phyloP scores from a whole-genome alignment of 768 basidiomycete species.

The Podaxis sp. region DNA sequence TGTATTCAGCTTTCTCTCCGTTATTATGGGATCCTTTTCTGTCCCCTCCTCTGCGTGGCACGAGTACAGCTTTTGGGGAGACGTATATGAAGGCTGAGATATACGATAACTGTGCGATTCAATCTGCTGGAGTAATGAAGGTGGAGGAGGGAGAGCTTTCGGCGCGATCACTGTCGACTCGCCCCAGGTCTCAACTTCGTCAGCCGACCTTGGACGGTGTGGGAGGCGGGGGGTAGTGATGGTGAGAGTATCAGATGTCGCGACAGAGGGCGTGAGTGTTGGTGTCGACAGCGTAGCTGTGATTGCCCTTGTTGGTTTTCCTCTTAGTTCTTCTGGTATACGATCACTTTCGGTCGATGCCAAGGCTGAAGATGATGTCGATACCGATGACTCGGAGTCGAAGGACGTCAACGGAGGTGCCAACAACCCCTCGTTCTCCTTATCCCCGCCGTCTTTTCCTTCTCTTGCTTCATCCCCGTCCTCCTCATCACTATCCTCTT shows the following conservation, averaged over 20 bases:
- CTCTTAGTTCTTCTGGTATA: background rate
- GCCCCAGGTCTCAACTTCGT: background rate
- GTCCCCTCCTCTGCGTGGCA: background rate
- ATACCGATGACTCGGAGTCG: constrained; percentile 2
- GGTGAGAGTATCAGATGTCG: background rate
- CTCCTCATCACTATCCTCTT: constrained; percentile 32
- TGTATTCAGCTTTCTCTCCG: constrained; percentile 16
- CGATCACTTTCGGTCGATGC: constrained; percentile 12
- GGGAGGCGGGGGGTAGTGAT: background rate
- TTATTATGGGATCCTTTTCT: background rate
- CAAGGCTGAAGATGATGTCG: background rate
- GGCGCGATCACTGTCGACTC: background rate
- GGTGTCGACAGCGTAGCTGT: background rate
- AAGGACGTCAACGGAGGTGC: constrained; percentile 4
- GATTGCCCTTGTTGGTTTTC: background rate
- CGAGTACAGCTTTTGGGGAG: background rate
- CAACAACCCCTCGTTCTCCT: constrained; percentile 4
- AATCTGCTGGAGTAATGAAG: background rate
- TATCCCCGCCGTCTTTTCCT: constrained; percentile 13
- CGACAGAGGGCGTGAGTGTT: background rate
- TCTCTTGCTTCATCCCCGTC: constrained; percentile 21
- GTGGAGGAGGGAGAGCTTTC: background rate
- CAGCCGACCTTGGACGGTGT: background rate
- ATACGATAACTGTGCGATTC: background rate
- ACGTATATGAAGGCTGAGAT: background rate